These are phyloP conservation scores for Piper longum DNA, from an alignment of 164 flowering plant genomes.

Conservation along the genomic window DNA sequence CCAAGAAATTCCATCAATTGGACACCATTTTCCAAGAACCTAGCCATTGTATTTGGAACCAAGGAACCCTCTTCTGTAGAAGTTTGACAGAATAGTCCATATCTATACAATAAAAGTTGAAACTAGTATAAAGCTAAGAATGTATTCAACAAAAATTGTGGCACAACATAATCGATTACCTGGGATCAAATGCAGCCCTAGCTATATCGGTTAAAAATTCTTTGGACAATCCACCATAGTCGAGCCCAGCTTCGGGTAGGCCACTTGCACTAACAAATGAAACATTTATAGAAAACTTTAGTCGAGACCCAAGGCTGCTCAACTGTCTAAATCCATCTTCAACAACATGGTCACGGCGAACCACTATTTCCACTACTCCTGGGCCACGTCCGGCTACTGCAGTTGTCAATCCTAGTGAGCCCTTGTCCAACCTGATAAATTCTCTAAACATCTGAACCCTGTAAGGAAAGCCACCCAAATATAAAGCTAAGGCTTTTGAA, in stretches of 20 bases:
- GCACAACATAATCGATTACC: constrained; percentile 18
- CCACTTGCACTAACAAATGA: constrained; percentile 97
- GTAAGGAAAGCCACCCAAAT: constrained; percentile 10
- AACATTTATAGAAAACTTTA: constrained; percentile 79
- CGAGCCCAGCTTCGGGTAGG: constrained; percentile 97
- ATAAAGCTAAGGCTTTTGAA: not conserved
- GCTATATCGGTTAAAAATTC: constrained; percentile 93
- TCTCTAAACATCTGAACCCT: constrained; percentile 98
- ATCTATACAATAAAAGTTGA: constrained; percentile 25
- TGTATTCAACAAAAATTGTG: not conserved
- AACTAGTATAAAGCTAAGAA: not conserved
- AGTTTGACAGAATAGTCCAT: constrained; percentile 84
- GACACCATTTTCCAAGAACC: constrained; percentile 62
- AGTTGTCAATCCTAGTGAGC: constrained; percentile 77
- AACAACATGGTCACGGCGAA: constrained; percentile 84
- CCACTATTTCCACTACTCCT: constrained; percentile 59
- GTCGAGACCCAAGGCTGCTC: constrained; percentile 64
- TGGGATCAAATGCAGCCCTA: constrained; percentile 74
- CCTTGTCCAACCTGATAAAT: constrained; percentile 83
- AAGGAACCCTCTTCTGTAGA: constrained; percentile 76
- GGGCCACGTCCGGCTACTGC: constrained; percentile 72
- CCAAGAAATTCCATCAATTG: constrained; percentile 98
- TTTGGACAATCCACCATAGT: constrained; percentile 94
- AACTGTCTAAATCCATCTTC: constrained; percentile 95
- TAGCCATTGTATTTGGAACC: constrained; percentile 76